Conservation (phyloP, 1,284 basidiomycete species). For the Ceratobasidium papillatum region DNA sequence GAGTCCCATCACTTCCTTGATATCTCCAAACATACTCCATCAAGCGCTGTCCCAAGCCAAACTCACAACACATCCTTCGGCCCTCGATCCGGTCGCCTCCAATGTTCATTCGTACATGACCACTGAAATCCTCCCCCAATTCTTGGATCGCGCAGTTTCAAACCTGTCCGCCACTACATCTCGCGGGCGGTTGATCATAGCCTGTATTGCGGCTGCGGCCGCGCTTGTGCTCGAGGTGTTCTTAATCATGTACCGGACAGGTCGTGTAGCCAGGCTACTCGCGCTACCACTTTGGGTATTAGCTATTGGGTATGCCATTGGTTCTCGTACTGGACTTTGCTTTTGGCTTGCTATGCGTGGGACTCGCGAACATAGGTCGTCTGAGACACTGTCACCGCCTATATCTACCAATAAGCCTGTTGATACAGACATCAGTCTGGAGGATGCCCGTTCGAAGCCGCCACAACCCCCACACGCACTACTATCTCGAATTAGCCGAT, state of each 20-base stretch:
- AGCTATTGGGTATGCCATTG: slow-evolving; percentile 43
- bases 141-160: slow-evolving; percentile 41
- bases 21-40: slow-evolving; percentile 32
- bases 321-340: slow-evolving; percentile 42
- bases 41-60: slow-evolving; percentile 42
- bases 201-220: slow-evolving; percentile 24
- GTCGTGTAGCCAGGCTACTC: slow-evolving; percentile 37
- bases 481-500: neutral
- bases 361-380: slow-evolving; percentile 39
- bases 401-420: neutral
- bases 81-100: slow-evolving; percentile 42
- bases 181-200: slow-evolving; percentile 40
- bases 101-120: slow-evolving; percentile 34
- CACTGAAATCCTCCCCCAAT: slow-evolving; percentile 40
- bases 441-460: neutral
- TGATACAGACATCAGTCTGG: neutral
- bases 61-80: slow-evolving; percentile 43
- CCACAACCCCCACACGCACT: slow-evolving; percentile 9
- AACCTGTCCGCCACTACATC: slow-evolving; percentile 42
- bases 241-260: slow-evolving; percentile 36
- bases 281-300: slow-evolving; percentile 40
- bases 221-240: slow-evolving; percentile 40
- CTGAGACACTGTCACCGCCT: slow-evolving; percentile 1
- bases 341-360: slow-evolving; percentile 43
- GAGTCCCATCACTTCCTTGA: slow-evolving; percentile 37